Evolutionary conservation across 768 basidiomycete genomes (phyloP).

Genomic region (Amanita fuliginea): DNA sequence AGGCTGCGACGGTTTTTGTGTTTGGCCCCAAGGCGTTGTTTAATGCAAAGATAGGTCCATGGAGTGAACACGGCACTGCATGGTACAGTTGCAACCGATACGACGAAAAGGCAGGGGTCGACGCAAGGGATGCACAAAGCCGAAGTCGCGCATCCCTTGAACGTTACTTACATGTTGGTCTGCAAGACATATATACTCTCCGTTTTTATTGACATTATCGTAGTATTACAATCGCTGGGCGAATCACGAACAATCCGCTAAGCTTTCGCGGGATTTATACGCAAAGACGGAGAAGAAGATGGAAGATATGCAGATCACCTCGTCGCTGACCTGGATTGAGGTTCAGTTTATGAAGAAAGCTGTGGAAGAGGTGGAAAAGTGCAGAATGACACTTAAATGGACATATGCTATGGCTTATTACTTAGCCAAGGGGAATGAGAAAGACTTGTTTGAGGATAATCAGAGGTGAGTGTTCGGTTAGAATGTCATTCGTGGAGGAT

Average conservation of each 20-base stretch:
- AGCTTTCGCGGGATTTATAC: slow-evolving; percentile 87
- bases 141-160: slow-evolving; percentile 85
- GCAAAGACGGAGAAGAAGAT: slow-evolving; percentile 99
- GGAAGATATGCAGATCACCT: slow-evolving; percentile 97
- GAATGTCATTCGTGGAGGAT: neutral
- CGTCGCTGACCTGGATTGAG: slow-evolving; percentile 94
- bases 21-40: slow-evolving; percentile 7
- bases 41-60: slow-evolving; percentile 54
- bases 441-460: slow-evolving; percentile 95
- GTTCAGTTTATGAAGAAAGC: slow-evolving; percentile 99
- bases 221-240: slow-evolving; percentile 99
- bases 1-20: slow-evolving; percentile 8
- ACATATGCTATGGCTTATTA: slow-evolving; percentile 99
- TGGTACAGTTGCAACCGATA: slow-evolving; percentile 99
- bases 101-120: slow-evolving; percentile 83
- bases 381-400: slow-evolving; percentile 97
- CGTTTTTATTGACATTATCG: neutral
- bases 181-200: neutral
- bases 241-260: slow-evolving; percentile 99
- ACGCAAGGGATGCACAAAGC: slow-evolving; percentile 88
- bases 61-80: slow-evolving; percentile 93
- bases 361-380: slow-evolving; percentile 82
- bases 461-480: slow-evolving; percentile 48
- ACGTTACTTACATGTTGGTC: slow-evolving; percentile 86
- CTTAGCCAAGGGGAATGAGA: slow-evolving; percentile 80